Evolutionary conservation across 1,284 basidiomycete genomes (phyloP).

Genomic region (Fomitopsis palustris): DNA sequence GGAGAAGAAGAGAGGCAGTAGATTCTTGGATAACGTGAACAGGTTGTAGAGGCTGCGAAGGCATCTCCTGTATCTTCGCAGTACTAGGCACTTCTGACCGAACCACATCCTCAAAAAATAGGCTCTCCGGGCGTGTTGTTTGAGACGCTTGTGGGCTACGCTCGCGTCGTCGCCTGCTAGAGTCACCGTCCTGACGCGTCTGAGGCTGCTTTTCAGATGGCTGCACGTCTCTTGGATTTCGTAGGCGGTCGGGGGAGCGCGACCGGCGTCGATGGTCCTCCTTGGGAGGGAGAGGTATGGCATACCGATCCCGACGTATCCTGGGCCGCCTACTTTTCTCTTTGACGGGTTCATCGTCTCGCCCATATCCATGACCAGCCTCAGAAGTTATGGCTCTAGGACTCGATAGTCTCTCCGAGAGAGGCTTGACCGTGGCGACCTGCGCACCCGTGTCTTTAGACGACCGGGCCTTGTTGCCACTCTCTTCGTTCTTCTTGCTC

Average conservation of each 20-base stretch:
- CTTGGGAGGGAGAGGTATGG: conserved; percentile 6
- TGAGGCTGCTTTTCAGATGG: neutral
- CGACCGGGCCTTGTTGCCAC: neutral
- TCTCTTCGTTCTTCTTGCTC: neutral
- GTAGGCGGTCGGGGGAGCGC: conserved; percentile 14
- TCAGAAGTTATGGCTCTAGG: neutral
- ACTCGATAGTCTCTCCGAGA: conserved; percentile 3
- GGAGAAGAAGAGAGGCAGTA: conserved; percentile 44
- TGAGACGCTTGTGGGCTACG: neutral
- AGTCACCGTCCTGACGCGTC: neutral
- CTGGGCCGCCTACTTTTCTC: neutral
- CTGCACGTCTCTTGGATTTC: conserved; percentile 3
- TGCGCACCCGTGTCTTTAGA: neutral
- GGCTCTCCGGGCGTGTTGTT: neutral
- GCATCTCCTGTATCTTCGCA: conserved; percentile 23
- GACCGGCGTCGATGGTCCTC: conserved; percentile 13
- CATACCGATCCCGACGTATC: conserved; percentile 9
- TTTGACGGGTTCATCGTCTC: neutral
- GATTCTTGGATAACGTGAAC: conserved; percentile 5
- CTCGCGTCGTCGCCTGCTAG: neutral
- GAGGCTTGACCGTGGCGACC: neutral
- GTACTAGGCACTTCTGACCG: conserved; percentile 31
- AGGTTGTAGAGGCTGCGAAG: neutral
- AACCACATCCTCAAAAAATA: conserved; percentile 54
- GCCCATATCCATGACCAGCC: neutral